Conservation (phyloP, 768 basidiomycete species). For the Lentinula sp. region DNA sequence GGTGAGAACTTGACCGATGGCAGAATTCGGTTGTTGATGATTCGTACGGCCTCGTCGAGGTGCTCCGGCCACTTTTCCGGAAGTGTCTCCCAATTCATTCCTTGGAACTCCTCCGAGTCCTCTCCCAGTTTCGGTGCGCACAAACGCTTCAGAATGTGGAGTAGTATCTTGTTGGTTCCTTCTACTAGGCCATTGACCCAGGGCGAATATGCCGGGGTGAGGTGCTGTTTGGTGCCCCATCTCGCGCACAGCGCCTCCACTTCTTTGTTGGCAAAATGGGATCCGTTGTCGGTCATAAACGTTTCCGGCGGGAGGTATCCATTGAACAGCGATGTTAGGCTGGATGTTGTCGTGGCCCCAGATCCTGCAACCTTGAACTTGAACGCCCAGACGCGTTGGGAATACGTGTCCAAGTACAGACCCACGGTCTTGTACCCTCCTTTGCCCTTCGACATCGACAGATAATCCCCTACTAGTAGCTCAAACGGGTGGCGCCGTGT, state of each 20-base stretch:
- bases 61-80: neutral
- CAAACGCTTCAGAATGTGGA: conserved; percentile 9
- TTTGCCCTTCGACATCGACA: conserved; percentile 2
- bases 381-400: conserved; percentile 13
- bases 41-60: neutral
- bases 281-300: conserved; percentile 10
- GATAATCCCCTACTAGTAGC: conserved; percentile 9
- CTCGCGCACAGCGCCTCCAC: conserved; percentile 20
- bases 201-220: neutral
- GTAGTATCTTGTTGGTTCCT: neutral
- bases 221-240: neutral
- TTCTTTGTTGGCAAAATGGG: conserved; percentile 28
- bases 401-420: neutral
- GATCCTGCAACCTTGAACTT: conserved; percentile 14
- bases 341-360: conserved; percentile 16
- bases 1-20: neutral
- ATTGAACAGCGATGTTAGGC: conserved; percentile 14
- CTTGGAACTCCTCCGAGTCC: neutral
- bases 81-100: neutral
- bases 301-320: conserved; percentile 19
- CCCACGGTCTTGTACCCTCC: conserved; percentile 13
- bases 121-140: neutral
- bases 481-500: conserved; percentile 10
- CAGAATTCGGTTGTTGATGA: neutral
- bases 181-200: too few relatives aligned